Base-by-base conservation (phyloP, 2,329 filamentous ascomycete species). In the Claviceps purpurea region DNA sequence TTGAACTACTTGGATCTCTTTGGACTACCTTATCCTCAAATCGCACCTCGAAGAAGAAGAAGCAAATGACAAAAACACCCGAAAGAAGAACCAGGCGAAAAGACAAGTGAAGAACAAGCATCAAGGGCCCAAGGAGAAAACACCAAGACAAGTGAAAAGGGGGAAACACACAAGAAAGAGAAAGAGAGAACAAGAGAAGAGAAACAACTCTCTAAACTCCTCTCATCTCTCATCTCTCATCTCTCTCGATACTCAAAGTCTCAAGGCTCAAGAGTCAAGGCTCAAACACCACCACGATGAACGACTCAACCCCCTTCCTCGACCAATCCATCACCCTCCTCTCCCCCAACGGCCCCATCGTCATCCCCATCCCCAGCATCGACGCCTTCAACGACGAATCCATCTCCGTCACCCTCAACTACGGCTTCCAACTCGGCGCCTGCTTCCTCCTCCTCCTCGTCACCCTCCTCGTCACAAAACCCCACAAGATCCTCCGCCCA, bases 391-490 rank as follows among this genome's bases (percentile, higher is more conserved):
- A 64, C 55, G 56, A 59, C 24, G 61, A 63, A 34, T 61, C 64
- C 42, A 54, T 65, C 56, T 68, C 64, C 59, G 64, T 68, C 26
- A 64, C 62, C 62, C 80, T 87, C 71, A 84, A 82, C 67, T 87
- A 84, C 63, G 82, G 78, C 50, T 69, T 76, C 18, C 86, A 91
- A 64, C 73, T 89, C 50, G 87, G 87, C 34, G 79, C 84, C 24
- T 79, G 78, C 47, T 57, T 83, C 53, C 68, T 84, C 55, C 77
- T 89, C 60, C 70, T 90, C 18, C 58, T 84, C 44, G 72, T 85
- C 34, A 70, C 90, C 2, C 68, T 89, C 11, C 61, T 84, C 53
- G 74, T 90, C 64, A 89, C 86, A 0, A 78, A 79, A 20, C 64
- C 71, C 0, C 72, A 79, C 57, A 89, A 87, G 64, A 77, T 86